These are phyloP conservation scores for Kuraishia hungarica DNA, from an alignment of 805 yeast genomes.

Conservation along the genomic window DNA sequence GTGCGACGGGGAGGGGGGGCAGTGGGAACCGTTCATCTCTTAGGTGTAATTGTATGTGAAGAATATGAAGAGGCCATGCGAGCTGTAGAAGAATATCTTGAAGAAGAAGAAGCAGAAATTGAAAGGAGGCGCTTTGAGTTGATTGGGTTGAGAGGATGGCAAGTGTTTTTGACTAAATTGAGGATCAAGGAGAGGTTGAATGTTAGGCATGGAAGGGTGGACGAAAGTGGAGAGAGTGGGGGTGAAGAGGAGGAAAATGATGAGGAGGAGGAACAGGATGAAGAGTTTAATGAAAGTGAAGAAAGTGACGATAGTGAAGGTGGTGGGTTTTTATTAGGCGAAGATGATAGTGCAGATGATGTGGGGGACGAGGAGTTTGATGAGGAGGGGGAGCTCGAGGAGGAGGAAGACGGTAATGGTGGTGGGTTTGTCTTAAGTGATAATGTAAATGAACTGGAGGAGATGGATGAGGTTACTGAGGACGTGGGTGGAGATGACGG, in stretches of 20 bases:
- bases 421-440: neutral
- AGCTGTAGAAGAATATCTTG: slow-evolving; percentile 37
- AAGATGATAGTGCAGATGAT: slow-evolving; percentile 1
- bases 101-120: slow-evolving; percentile 40
- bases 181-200: slow-evolving; percentile 39
- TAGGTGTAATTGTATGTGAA: slow-evolving; percentile 68
- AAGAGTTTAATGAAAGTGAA: slow-evolving; percentile 4
- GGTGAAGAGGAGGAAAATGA: slow-evolving; percentile 1
- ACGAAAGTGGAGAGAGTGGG: slow-evolving; percentile 6
- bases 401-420: slow-evolving; percentile 2
- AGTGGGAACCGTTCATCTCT: slow-evolving; percentile 47
- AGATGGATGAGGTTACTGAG: neutral
- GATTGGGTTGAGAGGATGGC: slow-evolving; percentile 47
- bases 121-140: slow-evolving; percentile 34
- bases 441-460: too few species aligned
- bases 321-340: slow-evolving; percentile 8
- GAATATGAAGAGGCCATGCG: slow-evolving; percentile 54
- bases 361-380: slow-evolving; percentile 4
- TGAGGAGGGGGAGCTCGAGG: slow-evolving; percentile 5
- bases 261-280: slow-evolving; percentile 4
- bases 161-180: slow-evolving; percentile 38
- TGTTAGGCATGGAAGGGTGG: slow-evolving; percentile 37
- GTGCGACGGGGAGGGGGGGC: slow-evolving; percentile 14
- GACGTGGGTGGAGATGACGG: neutral
- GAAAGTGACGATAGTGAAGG: slow-evolving; percentile 5